A percentile compares a stretch with the other conserved stretches of the same genome.
These are phyloP conservation scores for Carnegiea gigantea DNA, from an alignment of 179 eudicot genomes.

Conservation along the genomic window DNA sequence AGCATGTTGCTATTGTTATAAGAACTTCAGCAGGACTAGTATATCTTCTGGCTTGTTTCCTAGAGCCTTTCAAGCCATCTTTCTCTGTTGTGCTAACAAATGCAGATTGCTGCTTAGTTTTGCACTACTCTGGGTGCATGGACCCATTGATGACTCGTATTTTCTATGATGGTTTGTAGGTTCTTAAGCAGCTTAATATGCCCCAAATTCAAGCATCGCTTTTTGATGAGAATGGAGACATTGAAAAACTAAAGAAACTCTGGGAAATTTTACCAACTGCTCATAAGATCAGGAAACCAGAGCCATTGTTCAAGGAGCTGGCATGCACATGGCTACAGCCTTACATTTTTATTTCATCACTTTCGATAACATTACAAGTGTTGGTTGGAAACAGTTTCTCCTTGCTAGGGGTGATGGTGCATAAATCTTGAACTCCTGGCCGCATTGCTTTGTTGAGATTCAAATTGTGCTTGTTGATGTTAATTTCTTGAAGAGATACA, in stretches of 20 bases:
- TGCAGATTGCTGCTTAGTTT: conserved; percentile 2
- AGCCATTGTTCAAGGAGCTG: conserved; percentile 88
- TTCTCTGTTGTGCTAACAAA: conserved; percentile 67
- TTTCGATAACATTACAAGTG: neutral
- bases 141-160: conserved; percentile 5
- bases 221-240: conserved; percentile 58
- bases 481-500: neutral
- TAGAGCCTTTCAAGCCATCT: conserved; percentile 97
- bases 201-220: conserved; percentile 54
- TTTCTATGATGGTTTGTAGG: conserved; percentile 44
- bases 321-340: conserved; percentile 32
- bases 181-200: conserved; percentile 82
- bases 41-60: conserved; percentile 77
- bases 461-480: neutral
- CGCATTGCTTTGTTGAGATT: neutral
- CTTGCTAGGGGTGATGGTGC: neutral
- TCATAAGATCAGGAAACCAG: conserved; percentile 81
- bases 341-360: neutral
- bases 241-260: conserved; percentile 58
- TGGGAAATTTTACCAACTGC: conserved; percentile 79
- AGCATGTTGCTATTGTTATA: conserved; percentile 80
- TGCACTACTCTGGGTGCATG: neutral
- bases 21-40: conserved; percentile 86
- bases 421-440: neutral
- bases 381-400: neutral